Evolutionary conservation across 1,284 basidiomycete genomes (phyloP), one percentile per base, ranked within the genome.

Genomic region (Cryptococcus depauperatus): DNA sequence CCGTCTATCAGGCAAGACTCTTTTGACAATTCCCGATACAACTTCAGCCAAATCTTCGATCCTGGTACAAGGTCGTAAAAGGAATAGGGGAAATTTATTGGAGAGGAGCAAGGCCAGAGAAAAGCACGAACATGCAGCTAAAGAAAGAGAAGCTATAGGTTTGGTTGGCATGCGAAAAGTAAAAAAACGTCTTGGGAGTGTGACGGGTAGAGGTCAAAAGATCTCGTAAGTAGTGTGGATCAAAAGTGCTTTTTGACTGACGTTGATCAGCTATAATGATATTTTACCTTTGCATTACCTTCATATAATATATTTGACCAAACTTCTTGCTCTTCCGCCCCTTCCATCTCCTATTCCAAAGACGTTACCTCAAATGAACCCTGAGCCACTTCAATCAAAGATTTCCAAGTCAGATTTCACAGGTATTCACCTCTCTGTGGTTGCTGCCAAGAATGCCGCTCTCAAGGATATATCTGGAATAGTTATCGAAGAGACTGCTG

Each of bases 401-500:
- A 52, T 75, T 9, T 55, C 69, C 38, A 75, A 75, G 56, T 70
- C 73, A 2, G 74, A 75, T 48, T 69, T 74, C 26, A 72, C 71
- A 6, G 74, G 74, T 10, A 60, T 65, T n/a, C 26, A 53, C 1
- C 46, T 75, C 6, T 34, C 30, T 5, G 50, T 68, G 29, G 26
- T 46, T 9, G 54, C 60, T 8, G 47, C 61, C 2, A 50, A 52
- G 41, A 72, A 72, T 46, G 52, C 59, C 3, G 59, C 61, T 1
- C 55, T 75, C 14, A 49, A 62, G 19, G 66, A 64, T 0, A 18
- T 69, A 2, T 13, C 39, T 16, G 74, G 74, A 5, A 66, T 75
- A 19, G 64, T 74, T 1, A 59, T 74, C 6, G 71, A 74, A 56
- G 74, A 75, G 54, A 75, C 74, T 9, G 67, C 67, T 11, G 60